phyloP scores from a whole-genome alignment of 78 protist species.

The Capsaspora owczarzaki region DNA sequence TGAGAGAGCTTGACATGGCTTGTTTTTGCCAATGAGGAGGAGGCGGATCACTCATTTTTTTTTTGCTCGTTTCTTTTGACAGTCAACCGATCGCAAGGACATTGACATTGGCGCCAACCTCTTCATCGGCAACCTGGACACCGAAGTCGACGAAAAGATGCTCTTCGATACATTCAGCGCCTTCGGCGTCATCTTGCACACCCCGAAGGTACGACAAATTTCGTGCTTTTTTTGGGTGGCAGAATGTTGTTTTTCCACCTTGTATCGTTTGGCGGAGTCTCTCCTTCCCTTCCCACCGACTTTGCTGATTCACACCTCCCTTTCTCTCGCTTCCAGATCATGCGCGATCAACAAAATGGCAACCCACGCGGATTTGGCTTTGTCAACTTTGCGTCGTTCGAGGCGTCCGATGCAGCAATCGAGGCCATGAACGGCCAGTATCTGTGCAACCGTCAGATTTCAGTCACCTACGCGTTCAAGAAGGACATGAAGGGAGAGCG shows the following conservation, averaged over 20 bases:
- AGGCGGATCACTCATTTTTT: neutral
- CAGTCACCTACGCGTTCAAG: conserved; percentile 15
- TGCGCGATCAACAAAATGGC: conserved; percentile 89
- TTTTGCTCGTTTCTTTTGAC: neutral
- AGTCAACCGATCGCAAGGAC: conserved; percentile 2
- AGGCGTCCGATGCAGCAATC: conserved; percentile 68
- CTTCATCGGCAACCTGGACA: conserved; percentile 90
- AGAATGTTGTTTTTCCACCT: neutral
- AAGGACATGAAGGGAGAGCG: conserved; percentile 14
- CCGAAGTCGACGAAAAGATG: conserved; percentile 91
- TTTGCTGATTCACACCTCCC: too few relatives aligned
- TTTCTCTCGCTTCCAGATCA: conserved; percentile 54
- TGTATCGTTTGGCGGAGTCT: neutral
- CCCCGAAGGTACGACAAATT: conserved; percentile 48
- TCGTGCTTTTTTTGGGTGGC: neutral
- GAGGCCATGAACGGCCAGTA: conserved; percentile 71
- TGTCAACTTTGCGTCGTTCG: conserved; percentile 83
- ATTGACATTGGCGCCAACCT: conserved; percentile 72
- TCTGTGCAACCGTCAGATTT: conserved; percentile 17
- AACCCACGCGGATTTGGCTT: conserved; percentile 90
- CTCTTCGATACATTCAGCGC: conserved; percentile 89
- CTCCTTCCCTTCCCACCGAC: too few relatives aligned
- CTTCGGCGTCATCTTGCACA: conserved; percentile 79
- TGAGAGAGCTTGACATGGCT: neutral
- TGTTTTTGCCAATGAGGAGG: neutral